These are phyloP conservation scores for Coccomyxa subellipsoidea DNA, from an alignment of 163 green algal species.

Conservation along the genomic window DNA sequence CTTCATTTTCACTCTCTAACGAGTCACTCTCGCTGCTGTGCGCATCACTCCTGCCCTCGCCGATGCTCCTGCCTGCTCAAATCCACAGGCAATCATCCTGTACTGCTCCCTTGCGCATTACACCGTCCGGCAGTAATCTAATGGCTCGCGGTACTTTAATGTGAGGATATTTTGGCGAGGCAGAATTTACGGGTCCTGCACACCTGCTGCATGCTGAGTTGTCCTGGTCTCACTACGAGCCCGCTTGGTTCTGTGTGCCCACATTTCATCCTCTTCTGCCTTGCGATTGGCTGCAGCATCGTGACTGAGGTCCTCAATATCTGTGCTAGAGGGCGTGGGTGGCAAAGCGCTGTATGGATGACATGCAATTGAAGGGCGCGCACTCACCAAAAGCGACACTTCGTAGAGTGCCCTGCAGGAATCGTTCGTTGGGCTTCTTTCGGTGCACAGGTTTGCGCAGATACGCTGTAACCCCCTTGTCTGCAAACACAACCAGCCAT, in stretches of 20 bases:
- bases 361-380: not conserved
- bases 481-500: constrained; percentile 9
- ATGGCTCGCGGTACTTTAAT: too few relatives aligned
- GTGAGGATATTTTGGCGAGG: not conserved
- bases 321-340: not conserved
- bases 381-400: constrained; percentile 25
- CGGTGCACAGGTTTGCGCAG: constrained; percentile 27
- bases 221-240: not conserved
- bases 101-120: not conserved
- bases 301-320: not conserved
- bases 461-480: constrained; percentile 32
- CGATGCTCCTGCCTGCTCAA: not conserved
- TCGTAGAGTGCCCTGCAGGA: constrained; percentile 36
- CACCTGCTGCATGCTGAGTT: not conserved
- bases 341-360: not conserved
- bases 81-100: too few relatives aligned
- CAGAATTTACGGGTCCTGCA: not conserved
- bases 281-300: constrained; percentile 26
- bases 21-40: not conserved
- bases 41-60: not conserved
- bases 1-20: not conserved
- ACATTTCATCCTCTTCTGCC: constrained; percentile 42
- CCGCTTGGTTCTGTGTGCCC: constrained; percentile 7
- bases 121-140: not conserved
- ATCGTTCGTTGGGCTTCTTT: constrained; percentile 37